Conservation (phyloP, 73 alveolate genomes). For the Paramecium sexaurelia region DNA sequence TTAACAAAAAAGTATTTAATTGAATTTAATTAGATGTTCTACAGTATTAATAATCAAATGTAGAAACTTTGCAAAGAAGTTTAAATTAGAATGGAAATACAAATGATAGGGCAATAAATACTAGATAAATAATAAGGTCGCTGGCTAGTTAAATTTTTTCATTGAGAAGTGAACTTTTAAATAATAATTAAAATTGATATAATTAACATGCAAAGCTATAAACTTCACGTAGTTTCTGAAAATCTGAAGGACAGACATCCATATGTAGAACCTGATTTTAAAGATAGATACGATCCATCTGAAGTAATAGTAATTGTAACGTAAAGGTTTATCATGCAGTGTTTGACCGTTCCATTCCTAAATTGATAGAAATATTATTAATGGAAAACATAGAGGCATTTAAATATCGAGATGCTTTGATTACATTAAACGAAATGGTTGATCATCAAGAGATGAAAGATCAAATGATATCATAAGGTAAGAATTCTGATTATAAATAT, state of each 20-base stretch:
- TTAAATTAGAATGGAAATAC: not conserved
- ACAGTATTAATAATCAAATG: not conserved
- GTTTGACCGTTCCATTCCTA: constrained; percentile 67
- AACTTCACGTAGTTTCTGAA: constrained; percentile 67
- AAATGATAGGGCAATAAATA: not conserved
- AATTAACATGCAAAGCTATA: constrained; percentile 59
- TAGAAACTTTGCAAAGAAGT: not conserved
- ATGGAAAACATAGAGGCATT: constrained; percentile 64
- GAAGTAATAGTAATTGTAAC: constrained; percentile 31
- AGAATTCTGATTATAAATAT: not conserved
- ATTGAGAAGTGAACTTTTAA: not conserved
- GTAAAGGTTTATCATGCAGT: constrained; percentile 69
- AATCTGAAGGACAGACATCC: constrained; percentile 68
- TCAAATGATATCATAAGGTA: constrained; percentile 66
- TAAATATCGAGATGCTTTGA: constrained; percentile 68
- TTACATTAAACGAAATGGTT: constrained; percentile 68
- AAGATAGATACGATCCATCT: constrained; percentile 64
- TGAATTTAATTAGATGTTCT: not conserved
- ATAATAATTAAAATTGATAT: not conserved
- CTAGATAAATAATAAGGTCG: not conserved
- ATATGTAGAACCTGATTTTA: constrained; percentile 68
- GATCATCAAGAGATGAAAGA: constrained; percentile 68
- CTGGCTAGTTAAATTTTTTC: not conserved
- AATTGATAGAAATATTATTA: constrained; percentile 55
- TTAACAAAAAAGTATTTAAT: not conserved